Conservation (phyloP, 805 yeast genomes). For the Pichia rugopelliculosa region DNA sequence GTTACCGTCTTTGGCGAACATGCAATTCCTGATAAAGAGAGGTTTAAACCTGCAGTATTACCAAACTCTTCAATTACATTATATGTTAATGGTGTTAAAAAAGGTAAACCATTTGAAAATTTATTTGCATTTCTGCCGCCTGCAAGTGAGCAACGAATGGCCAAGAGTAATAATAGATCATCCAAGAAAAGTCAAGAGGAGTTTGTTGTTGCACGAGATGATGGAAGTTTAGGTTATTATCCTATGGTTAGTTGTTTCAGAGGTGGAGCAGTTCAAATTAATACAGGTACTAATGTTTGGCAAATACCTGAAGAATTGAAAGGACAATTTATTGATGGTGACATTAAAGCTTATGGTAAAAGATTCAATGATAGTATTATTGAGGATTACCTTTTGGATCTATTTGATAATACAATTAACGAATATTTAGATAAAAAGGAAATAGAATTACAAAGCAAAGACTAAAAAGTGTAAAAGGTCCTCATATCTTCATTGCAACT, state of each 20-base stretch:
- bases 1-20: constrained; percentile 64
- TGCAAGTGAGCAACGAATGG: constrained; percentile 42
- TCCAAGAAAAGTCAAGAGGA: constrained; percentile 2
- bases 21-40: constrained; percentile 46
- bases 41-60: constrained; percentile 41
- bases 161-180: not conserved
- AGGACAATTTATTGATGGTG: constrained; percentile 17
- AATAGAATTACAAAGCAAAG: not conserved
- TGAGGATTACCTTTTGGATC: constrained; percentile 77
- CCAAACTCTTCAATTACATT: constrained; percentile 56
- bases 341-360: constrained; percentile 45
- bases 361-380: constrained; percentile 64
- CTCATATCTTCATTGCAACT: constrained; percentile 19
- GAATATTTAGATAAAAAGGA: constrained; percentile 38
- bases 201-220: constrained; percentile 44
- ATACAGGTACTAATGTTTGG: constrained; percentile 60
- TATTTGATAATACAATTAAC: constrained; percentile 76
- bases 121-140: constrained; percentile 78
- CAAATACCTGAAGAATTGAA: constrained; percentile 33
- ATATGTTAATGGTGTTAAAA: constrained; percentile 66
- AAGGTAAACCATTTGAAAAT: constrained; percentile 60
- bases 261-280: constrained; percentile 67
- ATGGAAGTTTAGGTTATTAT: constrained; percentile 82
- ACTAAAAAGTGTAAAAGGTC: constrained; percentile 13
- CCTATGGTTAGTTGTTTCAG: constrained; percentile 82